Evolutionary conservation across 2,329 filamentous ascomycete genomes (phyloP).

Genomic region (Trichoderma brevicompactum): DNA sequence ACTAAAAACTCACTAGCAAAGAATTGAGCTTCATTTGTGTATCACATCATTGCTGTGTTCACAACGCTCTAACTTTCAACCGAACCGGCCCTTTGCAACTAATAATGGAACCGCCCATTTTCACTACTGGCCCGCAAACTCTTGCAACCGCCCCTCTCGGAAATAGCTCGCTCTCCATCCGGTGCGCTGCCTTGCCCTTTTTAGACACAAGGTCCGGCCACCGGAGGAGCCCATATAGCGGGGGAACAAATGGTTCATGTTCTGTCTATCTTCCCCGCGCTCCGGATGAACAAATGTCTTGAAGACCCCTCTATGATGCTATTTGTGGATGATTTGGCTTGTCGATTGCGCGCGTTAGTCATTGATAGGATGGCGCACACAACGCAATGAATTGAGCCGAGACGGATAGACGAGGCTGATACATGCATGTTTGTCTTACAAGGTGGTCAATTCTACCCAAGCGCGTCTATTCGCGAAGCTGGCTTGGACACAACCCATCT

Average conservation of each 20-base stretch:
- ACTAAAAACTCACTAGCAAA: background rate
- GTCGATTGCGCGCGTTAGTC: background rate
- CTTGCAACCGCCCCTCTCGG: slow-evolving; percentile 19
- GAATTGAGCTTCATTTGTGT: background rate
- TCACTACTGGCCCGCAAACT: background rate
- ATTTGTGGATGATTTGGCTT: slow-evolving; percentile 14
- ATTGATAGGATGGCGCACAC: slow-evolving; percentile 10
- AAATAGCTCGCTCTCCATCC: slow-evolving; percentile 10
- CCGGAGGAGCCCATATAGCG: slow-evolving; percentile 21
- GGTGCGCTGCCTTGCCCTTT: slow-evolving; percentile 4
- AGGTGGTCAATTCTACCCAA: background rate
- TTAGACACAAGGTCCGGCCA: slow-evolving; percentile 6
- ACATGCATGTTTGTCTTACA: background rate
- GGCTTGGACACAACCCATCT: background rate
- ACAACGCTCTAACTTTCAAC: slow-evolving; percentile 15
- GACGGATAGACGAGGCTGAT: slow-evolving; percentile 1
- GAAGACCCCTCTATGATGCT: slow-evolving; percentile 17
- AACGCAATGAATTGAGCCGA: slow-evolving; percentile 11
- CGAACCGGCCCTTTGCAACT: background rate
- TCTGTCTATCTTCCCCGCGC: slow-evolving; percentile 20
- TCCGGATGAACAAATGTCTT: slow-evolving; percentile 1
- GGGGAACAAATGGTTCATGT: background rate
- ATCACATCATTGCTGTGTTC: background rate
- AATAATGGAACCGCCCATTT: too few relatives aligned
- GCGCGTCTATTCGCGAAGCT: background rate